Evolutionary conservation across 179 eudicot species (phyloP).

Genomic region (Pouteria campechiana): DNA sequence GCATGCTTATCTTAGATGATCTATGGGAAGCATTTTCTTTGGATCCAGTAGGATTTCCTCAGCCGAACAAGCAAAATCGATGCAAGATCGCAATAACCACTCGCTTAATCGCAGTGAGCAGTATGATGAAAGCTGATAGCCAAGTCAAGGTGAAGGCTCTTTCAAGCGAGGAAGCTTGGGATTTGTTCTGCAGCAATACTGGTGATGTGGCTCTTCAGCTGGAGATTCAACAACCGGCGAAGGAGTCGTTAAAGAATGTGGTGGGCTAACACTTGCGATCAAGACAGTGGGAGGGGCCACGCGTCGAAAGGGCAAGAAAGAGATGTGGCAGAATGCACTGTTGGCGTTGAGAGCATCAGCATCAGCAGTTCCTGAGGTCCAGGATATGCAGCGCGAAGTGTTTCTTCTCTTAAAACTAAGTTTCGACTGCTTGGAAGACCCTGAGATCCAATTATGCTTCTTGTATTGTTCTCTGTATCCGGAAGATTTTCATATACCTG

Average conservation of each 20-base stretch:
- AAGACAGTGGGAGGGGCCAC: slow-evolving; percentile 13
- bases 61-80: slow-evolving; percentile 13
- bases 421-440: slow-evolving; percentile 15
- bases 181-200: slow-evolving; percentile 21
- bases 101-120: slow-evolving; percentile 17
- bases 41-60: slow-evolving; percentile 42
- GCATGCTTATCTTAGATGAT: slow-evolving; percentile 36
- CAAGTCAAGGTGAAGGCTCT: slow-evolving; percentile 25
- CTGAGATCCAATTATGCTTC: slow-evolving; percentile 16
- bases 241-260: slow-evolving; percentile 11
- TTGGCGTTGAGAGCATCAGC: slow-evolving; percentile 11
- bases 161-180: slow-evolving; percentile 24
- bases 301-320: slow-evolving; percentile 4
- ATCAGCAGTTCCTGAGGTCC: slow-evolving; percentile 5
- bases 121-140: slow-evolving; percentile 14
- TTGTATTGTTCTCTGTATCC: slow-evolving; percentile 28
- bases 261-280: slow-evolving; percentile 17
- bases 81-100: slow-evolving; percentile 26
- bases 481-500: slow-evolving; percentile 20
- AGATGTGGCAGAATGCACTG: slow-evolving; percentile 13
- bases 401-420: slow-evolving; percentile 15
- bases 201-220: slow-evolving; percentile 10
- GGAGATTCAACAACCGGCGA: slow-evolving; percentile 7
- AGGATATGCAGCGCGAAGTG: slow-evolving; percentile 21
- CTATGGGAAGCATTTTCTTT: slow-evolving; percentile 27